phyloP scores from a whole-genome alignment of 805 yeast species.

The Nakazawaea ernobii region DNA sequence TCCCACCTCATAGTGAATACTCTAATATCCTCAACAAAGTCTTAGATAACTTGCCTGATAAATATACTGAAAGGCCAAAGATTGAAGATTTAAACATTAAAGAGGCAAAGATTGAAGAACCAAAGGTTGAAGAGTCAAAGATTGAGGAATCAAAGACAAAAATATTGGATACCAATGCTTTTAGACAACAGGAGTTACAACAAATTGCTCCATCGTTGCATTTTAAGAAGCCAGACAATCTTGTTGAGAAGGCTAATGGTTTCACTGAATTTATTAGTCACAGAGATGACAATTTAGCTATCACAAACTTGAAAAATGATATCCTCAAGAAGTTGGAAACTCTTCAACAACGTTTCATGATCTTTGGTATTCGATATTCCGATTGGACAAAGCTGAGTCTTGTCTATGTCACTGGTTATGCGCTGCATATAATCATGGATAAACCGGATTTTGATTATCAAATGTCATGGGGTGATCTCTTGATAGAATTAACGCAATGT shows the following conservation, averaged over 20 bases:
- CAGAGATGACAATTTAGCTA: too few relatives aligned
- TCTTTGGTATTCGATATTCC: neutral
- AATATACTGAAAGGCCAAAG: too few relatives aligned
- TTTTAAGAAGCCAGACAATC: too few relatives aligned
- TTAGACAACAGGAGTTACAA: neutral
- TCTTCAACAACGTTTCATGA: neutral
- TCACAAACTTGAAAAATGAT: neutral
- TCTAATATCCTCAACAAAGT: too few relatives aligned
- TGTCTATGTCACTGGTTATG: neutral
- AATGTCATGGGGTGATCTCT: neutral
- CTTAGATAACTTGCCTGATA: too few relatives aligned
- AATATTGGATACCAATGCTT: neutral
- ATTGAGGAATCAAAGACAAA: too few relatives aligned
- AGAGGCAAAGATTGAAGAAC: neutral
- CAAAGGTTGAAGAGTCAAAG: neutral
- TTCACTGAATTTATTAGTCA: too few relatives aligned
- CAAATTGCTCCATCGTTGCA: too few relatives aligned
- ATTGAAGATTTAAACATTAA: too few relatives aligned
- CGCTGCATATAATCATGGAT: neutral
- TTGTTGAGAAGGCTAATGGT: too few relatives aligned
- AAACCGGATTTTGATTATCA: neutral
- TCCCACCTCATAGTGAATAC: too few relatives aligned
- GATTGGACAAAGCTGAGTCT: neutral
- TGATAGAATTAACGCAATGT: neutral
- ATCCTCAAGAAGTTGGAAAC: neutral